phyloP scores from a whole-genome alignment of 2,329 filamentous ascomycete species.

The Lasiodiplodia gonubiensis region DNA sequence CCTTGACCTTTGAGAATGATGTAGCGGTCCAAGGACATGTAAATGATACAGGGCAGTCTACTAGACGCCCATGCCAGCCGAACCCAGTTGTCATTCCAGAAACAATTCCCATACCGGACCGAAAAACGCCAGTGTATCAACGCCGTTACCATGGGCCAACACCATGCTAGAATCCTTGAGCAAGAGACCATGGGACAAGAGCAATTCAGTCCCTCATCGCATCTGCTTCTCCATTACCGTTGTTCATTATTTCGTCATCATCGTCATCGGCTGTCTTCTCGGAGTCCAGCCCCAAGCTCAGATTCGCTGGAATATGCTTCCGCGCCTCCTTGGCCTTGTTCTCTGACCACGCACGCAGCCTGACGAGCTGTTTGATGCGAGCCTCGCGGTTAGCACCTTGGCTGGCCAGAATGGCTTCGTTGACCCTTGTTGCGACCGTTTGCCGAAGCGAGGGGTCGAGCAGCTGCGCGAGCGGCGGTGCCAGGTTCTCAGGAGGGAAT shows the following conservation, averaged over 20 bases:
- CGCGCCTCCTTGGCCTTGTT: slow-evolving; percentile 57
- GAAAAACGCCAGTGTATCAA: neutral
- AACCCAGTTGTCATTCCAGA: neutral
- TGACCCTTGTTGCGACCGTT: slow-evolving; percentile 85
- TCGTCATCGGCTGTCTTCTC: slow-evolving; percentile 32
- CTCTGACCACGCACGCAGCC: slow-evolving; percentile 86
- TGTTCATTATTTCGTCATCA: slow-evolving; percentile 33
- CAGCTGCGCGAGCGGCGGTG: slow-evolving; percentile 75
- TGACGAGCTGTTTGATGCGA: slow-evolving; percentile 79
- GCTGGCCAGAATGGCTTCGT: slow-evolving; percentile 80
- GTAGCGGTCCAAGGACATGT: slow-evolving; percentile 8
- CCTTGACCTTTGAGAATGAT: slow-evolving; percentile 7
- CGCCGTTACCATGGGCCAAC: slow-evolving; percentile 10
- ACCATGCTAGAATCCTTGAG: slow-evolving; percentile 10
- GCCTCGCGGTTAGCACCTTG: slow-evolving; percentile 78
- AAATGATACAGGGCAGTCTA: slow-evolving; percentile 6
- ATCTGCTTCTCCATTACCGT: slow-evolving; percentile 45
- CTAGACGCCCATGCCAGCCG: slow-evolving; percentile 6
- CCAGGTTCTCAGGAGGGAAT: slow-evolving; percentile 80
- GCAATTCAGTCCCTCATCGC: slow-evolving; percentile 35
- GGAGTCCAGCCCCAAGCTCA: slow-evolving; percentile 52
- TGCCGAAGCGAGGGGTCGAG: slow-evolving; percentile 80
- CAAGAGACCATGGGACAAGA: neutral
- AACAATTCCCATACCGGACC: neutral
- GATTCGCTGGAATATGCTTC: slow-evolving; percentile 47